Evolutionary conservation across 345 rosid species (phyloP).

Genomic region (Eucalyptus sp.): DNA sequence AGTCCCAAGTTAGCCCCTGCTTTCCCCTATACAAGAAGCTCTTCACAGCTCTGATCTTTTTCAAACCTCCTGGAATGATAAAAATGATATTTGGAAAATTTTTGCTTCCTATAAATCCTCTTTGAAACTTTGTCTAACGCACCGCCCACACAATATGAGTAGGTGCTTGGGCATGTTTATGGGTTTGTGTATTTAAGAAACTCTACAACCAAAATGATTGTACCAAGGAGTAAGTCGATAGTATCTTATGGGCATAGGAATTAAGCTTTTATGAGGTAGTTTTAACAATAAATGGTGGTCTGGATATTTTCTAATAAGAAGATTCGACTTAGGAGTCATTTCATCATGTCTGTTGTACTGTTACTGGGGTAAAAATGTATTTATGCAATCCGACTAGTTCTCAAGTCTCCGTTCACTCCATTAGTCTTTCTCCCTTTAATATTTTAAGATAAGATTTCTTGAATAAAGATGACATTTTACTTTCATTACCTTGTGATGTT

Average conservation of each 20-base stretch:
- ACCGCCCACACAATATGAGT: no score
- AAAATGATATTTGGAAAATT: no score
- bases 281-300: no score
- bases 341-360: not conserved
- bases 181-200: rapidly evolving
- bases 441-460: not conserved
- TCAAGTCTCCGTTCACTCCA: not conserved
- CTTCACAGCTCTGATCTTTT: not conserved
- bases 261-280: no score
- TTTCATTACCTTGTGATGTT: not conserved
- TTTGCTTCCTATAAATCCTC: no score
- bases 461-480: not conserved
- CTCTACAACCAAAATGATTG: rapidly evolving
- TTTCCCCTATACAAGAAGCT: not conserved
- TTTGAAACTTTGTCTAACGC: no score
- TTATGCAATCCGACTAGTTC: not conserved
- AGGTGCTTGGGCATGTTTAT: no score
- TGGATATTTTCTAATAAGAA: rapidly evolving
- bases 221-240: no score
- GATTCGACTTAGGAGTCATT: not conserved
- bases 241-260: no score
- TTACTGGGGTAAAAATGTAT: not conserved
- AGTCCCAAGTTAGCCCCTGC: not conserved
- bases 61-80: not conserved
- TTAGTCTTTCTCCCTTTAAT: not conserved